These are phyloP conservation scores for Yamadazyma atmosphaerica DNA, from an alignment of 1,139 yeast species.

Conservation along the genomic window DNA sequence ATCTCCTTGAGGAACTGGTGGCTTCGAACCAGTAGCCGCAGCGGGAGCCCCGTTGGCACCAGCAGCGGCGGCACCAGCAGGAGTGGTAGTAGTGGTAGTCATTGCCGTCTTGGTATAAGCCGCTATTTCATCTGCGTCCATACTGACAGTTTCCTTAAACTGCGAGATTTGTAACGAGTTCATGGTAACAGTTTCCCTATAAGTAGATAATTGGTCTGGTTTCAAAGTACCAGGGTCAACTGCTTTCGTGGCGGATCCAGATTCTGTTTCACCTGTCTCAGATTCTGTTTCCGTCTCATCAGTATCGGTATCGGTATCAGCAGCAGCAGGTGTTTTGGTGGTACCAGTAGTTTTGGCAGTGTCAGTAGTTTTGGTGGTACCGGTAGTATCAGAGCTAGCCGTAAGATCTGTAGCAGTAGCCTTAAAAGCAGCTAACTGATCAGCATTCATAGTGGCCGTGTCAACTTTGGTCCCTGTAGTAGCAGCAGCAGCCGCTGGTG, in stretches of 20 bases:
- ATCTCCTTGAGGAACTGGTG: slow-evolving; percentile 11
- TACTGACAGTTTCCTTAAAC: slow-evolving; percentile 13
- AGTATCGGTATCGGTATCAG: slow-evolving; percentile 11
- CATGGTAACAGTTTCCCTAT: slow-evolving; percentile 13
- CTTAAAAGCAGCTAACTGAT: slow-evolving; percentile 5
- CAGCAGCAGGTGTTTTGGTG: slow-evolving; percentile 7
- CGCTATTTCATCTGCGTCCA: slow-evolving; percentile 14
- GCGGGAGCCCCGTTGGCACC: slow-evolving; percentile 11
- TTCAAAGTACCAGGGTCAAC: slow-evolving; percentile 11
- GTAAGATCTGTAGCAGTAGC: slow-evolving; percentile 6
- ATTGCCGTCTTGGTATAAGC: slow-evolving; percentile 12
- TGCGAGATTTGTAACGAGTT: slow-evolving; percentile 12
- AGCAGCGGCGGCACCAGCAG: slow-evolving; percentile 8
- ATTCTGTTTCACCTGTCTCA: slow-evolving; percentile 1
- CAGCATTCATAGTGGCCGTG: background rate
- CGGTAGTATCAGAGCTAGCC: slow-evolving; percentile 2
- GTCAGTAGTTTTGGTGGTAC: slow-evolving; percentile 3
- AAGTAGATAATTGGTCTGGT: slow-evolving; percentile 9
- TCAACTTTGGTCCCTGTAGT: slow-evolving; percentile 7
- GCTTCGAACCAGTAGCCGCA: slow-evolving; percentile 7
- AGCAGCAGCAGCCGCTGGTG: slow-evolving; percentile 11
- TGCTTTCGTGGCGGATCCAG: slow-evolving; percentile 6
- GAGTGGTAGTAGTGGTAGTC: slow-evolving; percentile 12
- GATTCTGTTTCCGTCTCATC: slow-evolving; percentile 5
- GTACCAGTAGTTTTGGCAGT: slow-evolving; percentile 8